These are phyloP conservation scores for Aspergillus floridensis DNA, from an alignment of 2,329 filamentous ascomycete genomes.

Conservation along the genomic window DNA sequence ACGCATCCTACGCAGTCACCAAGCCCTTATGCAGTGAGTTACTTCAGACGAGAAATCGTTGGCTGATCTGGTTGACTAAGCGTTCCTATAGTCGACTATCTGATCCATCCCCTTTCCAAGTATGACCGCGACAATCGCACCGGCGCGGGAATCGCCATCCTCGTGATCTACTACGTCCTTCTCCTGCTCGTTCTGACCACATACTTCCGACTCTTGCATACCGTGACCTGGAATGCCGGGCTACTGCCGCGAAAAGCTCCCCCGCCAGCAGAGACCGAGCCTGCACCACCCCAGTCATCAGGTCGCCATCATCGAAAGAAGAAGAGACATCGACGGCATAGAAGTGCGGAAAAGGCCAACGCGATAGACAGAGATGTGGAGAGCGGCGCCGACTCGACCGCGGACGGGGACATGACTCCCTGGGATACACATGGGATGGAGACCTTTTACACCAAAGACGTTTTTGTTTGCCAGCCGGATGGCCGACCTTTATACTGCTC, in stretches of 20 bases:
- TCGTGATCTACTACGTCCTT: constrained; percentile 71
- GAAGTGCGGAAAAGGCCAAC: constrained; percentile 24
- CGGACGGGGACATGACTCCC: constrained; percentile 26
- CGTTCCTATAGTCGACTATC: constrained; percentile 61
- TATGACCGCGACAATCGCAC: constrained; percentile 44
- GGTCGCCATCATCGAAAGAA: constrained; percentile 22
- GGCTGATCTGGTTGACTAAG: constrained; percentile 2
- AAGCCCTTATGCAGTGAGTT: constrained; percentile 65
- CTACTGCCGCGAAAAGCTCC: constrained; percentile 63
- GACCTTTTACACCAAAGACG: constrained; percentile 74
- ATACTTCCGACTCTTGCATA: constrained; percentile 69
- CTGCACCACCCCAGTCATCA: constrained; percentile 18
- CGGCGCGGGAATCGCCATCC: constrained; percentile 64
- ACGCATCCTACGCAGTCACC: constrained; percentile 69
- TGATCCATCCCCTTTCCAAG: constrained; percentile 54
- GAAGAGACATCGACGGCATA: constrained; percentile 23
- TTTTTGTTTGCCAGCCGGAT: constrained; percentile 78
- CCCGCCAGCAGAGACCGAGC: constrained; percentile 31
- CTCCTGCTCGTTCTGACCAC: constrained; percentile 63
- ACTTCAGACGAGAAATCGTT: neutral
- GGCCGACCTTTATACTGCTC: constrained; percentile 87
- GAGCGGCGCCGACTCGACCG: constrained; percentile 22
- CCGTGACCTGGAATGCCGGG: constrained; percentile 69
- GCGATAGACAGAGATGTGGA: constrained; percentile 28
- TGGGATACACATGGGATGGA: constrained; percentile 69